Percentiles rank a stretch among this genome's conserved stretches.
phyloP scores from a whole-genome alignment of 2,329 filamentous ascomycete genomes.

The Thermoascus crustaceus region DNA sequence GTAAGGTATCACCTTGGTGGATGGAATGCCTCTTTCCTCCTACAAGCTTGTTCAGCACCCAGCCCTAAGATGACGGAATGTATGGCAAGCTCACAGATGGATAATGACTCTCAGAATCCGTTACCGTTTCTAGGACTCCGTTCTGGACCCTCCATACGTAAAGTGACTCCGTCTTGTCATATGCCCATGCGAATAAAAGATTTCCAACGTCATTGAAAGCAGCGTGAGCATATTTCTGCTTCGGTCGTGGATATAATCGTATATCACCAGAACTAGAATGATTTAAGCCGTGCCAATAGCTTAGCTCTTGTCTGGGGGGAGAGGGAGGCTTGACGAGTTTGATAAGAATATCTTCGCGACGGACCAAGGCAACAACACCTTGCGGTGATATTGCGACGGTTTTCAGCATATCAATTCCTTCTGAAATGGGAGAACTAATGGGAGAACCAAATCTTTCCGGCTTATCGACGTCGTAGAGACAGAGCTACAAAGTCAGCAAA shows the following conservation, averaged over 20 bases:
- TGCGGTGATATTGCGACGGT: slow-evolving; percentile 1
- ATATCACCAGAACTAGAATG: not conserved
- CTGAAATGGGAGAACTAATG: not conserved
- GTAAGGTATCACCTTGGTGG: slow-evolving; percentile 1
- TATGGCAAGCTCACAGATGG: not conserved
- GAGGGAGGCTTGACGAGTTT: not conserved
- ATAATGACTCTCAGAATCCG: not conserved
- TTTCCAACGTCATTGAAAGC: slow-evolving; percentile 1
- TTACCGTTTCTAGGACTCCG: not conserved
- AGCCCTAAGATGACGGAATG: not conserved
- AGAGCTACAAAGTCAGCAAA: not conserved
- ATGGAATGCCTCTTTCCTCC: not conserved
- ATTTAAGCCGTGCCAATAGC: no score
- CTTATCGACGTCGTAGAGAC: not conserved
- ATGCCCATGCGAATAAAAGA: not conserved
- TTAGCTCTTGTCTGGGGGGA: not conserved
- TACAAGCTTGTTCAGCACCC: not conserved
- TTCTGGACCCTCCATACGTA: not conserved
- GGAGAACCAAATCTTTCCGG: not conserved
- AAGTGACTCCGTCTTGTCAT: not conserved
- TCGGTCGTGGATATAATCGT: not conserved
- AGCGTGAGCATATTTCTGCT: not conserved
- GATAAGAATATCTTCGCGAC: not conserved
- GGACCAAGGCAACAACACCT: not conserved
- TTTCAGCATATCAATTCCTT: not conserved